Base-by-base conservation (phyloP, 768 basidiomycete species). In the Leccinum variicolor region DNA sequence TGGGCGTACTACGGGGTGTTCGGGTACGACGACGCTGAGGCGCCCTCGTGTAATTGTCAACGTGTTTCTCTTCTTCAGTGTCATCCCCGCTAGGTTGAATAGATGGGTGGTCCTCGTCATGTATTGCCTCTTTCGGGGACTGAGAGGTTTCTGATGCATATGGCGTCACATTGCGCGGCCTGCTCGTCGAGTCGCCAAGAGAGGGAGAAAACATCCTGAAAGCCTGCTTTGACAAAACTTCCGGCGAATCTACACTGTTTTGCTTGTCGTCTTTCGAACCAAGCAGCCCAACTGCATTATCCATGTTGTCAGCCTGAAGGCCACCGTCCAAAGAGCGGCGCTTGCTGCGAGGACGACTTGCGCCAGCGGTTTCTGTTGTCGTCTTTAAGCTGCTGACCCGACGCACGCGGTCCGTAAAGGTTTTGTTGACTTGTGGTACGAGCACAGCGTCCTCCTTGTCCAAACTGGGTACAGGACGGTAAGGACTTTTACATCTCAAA, bases 11-110 rank as follows among this genome's bases (percentile, higher is more conserved):
- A 7, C 41, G 33, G 10, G 31, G 34, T 15, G 61, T 39, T 41
- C 57, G 55, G 11, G 68, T 56, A 49, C 14, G 33, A 36, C 34
- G 61, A 23, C 59, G 66, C 26, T 59, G 60, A 13, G 66, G 70
- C 10, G 50, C 64, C 48, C 54, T 54, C 0, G 59, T 66, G 34
- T 61, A 66, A 13, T 57, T 56, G 50, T 70, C 66, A 8, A 28
- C 6, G 4, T 14, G 14, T 3, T 25, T 47, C 34, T 55, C 47
- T 33, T 36, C 47, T 7, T 55, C 36, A 1, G 25, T 34, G 34
- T 26, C 45, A 10, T 21, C 33, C 8, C n/a, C 51, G 1, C 11
- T 9, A 17, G 1, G 7, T 15, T 11, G 25, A n/a, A 46, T 29
- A 8, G 17, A 26, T 3, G 47, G 14, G 15, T 21, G 33, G 29